Conservation (phyloP, 73 alveolate species). For the Tetrahymena borealis region DNA sequence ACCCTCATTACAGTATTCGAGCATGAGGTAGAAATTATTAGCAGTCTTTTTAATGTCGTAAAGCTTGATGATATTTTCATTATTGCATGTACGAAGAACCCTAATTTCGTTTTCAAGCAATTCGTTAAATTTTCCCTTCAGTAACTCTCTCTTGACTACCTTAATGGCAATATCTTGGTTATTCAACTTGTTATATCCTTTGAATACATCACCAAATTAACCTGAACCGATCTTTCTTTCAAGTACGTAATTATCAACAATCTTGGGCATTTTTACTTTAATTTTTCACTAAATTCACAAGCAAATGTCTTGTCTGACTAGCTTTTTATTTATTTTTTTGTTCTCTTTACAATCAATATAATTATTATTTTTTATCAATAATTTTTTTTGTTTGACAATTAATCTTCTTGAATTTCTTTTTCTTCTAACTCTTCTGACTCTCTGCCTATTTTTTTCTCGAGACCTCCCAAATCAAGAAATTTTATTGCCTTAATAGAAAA, state of each 20-base stretch:
- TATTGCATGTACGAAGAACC: slow-evolving; percentile 51
- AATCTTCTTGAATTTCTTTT: background rate
- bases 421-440: no score
- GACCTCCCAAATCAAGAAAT: no score
- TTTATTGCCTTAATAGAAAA: no score
- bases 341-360: background rate
- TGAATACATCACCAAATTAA: slow-evolving; percentile 68
- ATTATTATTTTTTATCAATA: background rate
- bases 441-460: no score
- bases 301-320: background rate
- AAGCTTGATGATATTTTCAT: slow-evolving; percentile 64
- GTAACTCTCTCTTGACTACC: slow-evolving; percentile 54
- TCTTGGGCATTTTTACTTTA: slow-evolving; percentile 42
- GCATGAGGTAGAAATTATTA: slow-evolving; percentile 57
- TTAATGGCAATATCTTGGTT: slow-evolving; percentile 72
- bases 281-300: background rate
- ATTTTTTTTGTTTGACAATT: background rate
- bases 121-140: slow-evolving; percentile 48
- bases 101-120: slow-evolving; percentile 58
- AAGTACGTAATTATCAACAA: slow-evolving; percentile 53
- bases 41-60: slow-evolving; percentile 69
- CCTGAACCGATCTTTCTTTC: slow-evolving; percentile 72
- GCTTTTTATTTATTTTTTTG: background rate
- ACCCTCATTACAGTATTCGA: slow-evolving; percentile 77
- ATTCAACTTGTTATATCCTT: slow-evolving; percentile 55